Conservation (phyloP, 331 rosid genomes). For the Pyrus hybrid region DNA sequence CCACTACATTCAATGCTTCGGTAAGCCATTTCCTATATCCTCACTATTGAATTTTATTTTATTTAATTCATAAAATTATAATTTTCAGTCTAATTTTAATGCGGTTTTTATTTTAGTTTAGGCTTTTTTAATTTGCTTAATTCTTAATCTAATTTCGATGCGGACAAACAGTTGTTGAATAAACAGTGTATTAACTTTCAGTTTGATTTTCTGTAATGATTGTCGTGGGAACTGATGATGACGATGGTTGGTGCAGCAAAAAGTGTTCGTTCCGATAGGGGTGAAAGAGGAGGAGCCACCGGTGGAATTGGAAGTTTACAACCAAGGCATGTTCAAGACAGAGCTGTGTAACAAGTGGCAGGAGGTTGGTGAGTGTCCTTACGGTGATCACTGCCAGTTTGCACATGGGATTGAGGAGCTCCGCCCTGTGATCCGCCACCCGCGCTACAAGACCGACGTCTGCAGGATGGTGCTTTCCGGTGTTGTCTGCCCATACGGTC, state of each 20-base stretch:
- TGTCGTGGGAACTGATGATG: not conserved
- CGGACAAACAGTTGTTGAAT: not conserved
- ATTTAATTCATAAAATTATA: not conserved
- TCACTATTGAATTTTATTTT: not conserved
- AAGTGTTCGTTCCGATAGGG: slow-evolving; percentile 67
- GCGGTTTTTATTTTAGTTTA: not conserved
- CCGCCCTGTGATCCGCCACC: slow-evolving; percentile 96
- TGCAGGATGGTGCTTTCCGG: slow-evolving; percentile 95
- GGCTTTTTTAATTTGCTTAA: not conserved
- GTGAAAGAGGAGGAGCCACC: slow-evolving; percentile 65
- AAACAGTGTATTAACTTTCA: not conserved
- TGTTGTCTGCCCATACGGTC: slow-evolving; percentile 80
- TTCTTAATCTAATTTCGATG: not conserved
- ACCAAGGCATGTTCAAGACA: slow-evolving; percentile 89
- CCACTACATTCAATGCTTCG: slow-evolving; percentile 36
- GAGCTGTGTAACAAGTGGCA: slow-evolving; percentile 99
- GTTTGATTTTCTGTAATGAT: not conserved
- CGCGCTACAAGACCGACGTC: slow-evolving; percentile 94
- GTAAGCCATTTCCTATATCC: slow-evolving; percentile 25
- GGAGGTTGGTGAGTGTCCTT: slow-evolving; percentile 79
- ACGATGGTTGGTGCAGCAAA: slow-evolving; percentile 42
- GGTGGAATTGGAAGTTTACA: slow-evolving; percentile 71
- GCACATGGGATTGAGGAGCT: slow-evolving; percentile 92
- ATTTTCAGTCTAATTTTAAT: not conserved
- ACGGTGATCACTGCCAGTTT: slow-evolving; percentile 69